Base-by-base conservation (phyloP, 345 rosid species). In the Syzygium oleosum region DNA sequence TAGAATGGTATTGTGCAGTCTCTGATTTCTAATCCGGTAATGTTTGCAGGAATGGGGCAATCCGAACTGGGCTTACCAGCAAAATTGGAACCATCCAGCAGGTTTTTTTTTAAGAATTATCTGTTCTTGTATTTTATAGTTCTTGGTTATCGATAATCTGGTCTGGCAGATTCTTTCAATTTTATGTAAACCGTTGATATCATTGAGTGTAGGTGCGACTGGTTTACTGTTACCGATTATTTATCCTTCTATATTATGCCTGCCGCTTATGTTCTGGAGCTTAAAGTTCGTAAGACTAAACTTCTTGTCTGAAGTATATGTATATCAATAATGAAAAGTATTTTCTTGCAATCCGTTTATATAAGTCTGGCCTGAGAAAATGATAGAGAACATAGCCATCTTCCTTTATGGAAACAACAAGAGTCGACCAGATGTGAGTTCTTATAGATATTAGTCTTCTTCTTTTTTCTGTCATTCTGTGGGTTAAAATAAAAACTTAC, bases 31-130 rank as follows among this genome's bases (percentile, higher is more conserved):
- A 51, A 52, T n/a, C 52, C n/a, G 34, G 29, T 52, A 53, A 38
- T 5, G 51, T 68, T 16, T 79, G 38, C 88, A 97, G 99, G 99
- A 95, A 88, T 96, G 98, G 98, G 84, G 87, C 86, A 96, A 93
- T 88, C 89, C 91, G 34, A 93, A 93, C 90, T 96, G 95, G 95
- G 92, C 88, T 51, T 91, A 95, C 90, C 97, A 95, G 41, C 98
- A 94, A 91, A 91, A 91, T 88, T 93, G 93, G 91, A 89, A 91
- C 54, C 90, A 93, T 85, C 90, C 90, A 89, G 94, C 94, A 95
- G 90, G 41, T 88, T 86, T 85, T 22, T 61, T 77, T 11, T 52
- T 0, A 59, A 65, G 31, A 7, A 63, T 29, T 43, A 34, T 41
- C 41, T 29, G 23, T 54, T 41, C 10, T 53, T 68, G 83, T 46